phyloP scores from a whole-genome alignment of 208 protist species.

The Jaenimonas drosophilae region DNA sequence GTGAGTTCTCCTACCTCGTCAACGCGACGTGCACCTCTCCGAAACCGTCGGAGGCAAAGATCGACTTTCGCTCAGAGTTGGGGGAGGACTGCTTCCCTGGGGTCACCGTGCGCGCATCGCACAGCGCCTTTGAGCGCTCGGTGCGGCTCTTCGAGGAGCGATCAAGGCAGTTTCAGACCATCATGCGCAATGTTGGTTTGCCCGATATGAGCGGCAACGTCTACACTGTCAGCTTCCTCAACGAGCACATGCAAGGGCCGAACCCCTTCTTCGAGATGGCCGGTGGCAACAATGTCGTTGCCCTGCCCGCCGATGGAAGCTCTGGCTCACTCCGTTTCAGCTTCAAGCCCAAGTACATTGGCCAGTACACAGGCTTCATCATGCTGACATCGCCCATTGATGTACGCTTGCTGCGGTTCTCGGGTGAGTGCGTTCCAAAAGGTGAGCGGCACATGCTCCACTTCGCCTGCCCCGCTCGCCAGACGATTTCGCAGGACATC shows the following conservation, averaged over 20 bases:
- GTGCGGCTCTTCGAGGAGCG: constrained; percentile 66
- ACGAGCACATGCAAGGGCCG: constrained; percentile 55
- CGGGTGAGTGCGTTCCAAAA: constrained; percentile 64
- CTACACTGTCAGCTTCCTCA: constrained; percentile 58
- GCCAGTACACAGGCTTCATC: constrained; percentile 69
- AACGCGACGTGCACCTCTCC: constrained; percentile 48
- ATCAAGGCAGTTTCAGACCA: constrained; percentile 10
- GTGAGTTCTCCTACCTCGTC: constrained; percentile 86
- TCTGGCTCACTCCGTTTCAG: constrained; percentile 30
- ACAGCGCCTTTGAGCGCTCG: constrained; percentile 56
- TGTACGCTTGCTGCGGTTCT: constrained; percentile 75
- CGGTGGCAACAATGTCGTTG: constrained; percentile 12
- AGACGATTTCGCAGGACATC: constrained; percentile 86
- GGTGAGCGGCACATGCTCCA: constrained; percentile 69
- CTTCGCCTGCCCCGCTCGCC: constrained; percentile 81
- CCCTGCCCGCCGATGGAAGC: constrained; percentile 2
- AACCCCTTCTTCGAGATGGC: constrained; percentile 74
- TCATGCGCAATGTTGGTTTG: constrained; percentile 4
- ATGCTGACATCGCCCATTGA: constrained; percentile 79
- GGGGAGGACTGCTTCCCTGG: constrained; percentile 31
- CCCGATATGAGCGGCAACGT: constrained; percentile 11
- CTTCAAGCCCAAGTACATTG: constrained; percentile 80
- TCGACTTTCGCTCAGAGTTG: constrained; percentile 59
- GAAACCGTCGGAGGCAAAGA: constrained; percentile 24
- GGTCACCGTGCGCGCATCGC: constrained; percentile 33